Base-by-base conservation (phyloP, 805 yeast species). In the Wickerhamomyces strasburgensis region DNA sequence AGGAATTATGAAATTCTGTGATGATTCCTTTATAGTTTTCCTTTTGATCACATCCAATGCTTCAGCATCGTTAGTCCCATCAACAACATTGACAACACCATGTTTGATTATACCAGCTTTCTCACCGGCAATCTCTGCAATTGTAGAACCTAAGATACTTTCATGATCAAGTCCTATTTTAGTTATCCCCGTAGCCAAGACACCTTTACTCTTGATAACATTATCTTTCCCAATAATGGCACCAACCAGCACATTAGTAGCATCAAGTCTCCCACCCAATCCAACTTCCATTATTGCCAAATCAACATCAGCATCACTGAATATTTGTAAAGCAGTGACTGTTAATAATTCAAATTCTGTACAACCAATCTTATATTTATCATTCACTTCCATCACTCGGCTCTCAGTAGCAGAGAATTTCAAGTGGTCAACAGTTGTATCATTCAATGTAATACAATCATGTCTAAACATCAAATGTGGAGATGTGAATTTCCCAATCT, bases 261-360 rank as follows among this genome's bases (percentile, higher is more conserved):
- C 86, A 60, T 90, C 98, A 10, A 78, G 56, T 29, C 84, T 60
- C 0, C 98, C 98, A 3, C 98, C 98, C 6, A 93, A 64, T 0
- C 98, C 98, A 4, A 88, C 97, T 58, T 90, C 98, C n/a, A 90
- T 60, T 1, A 90, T 76, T 0, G 95, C 96, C 37, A 83, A 62
- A 17, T 81, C 78, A 5, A 88, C 82, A 1, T 69, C 58, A 29
- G 67, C 66, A 9, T 70, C 51, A 27, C 68, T 67, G 57, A 93
- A 93, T 17, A 86, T 73, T 48, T 81, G 74, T 49, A 87, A 78
- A 1, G 97, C 98, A 0, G 84, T 76, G 16, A 88, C 90, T 0
- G 98, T 86, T 32, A 87, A 64, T 5, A 84, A 51, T 56, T 90
- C 98, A 58, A 90, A 90, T 56, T 87, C 95, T 0, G 97, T 82